A percentile compares a stretch with the other conserved stretches of the same genome.
Evolutionary conservation across 257 asterid species (phyloP).

Genomic region (Rubia yunnanensis): DNA sequence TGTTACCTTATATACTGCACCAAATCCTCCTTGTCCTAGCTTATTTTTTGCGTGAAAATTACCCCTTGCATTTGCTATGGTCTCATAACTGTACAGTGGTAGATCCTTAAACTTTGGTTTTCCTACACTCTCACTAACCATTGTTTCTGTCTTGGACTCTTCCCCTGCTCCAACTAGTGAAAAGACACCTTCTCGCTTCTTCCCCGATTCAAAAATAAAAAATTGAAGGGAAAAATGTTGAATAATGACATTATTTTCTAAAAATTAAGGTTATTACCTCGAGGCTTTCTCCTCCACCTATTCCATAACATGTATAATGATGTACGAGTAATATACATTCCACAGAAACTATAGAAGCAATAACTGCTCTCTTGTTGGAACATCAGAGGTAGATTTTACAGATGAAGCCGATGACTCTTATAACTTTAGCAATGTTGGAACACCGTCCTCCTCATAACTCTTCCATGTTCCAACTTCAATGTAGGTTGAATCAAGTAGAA

Average conservation of each 20-base stretch:
- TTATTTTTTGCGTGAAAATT: constrained; percentile 26
- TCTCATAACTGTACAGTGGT: constrained; percentile 15
- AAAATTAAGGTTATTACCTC: too few species aligned
- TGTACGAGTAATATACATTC: not conserved
- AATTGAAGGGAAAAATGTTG: not conserved
- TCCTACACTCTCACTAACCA: not conserved
- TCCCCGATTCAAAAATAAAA: too few species aligned
- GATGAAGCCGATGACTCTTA: too few species aligned
- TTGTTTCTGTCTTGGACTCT: too few species aligned
- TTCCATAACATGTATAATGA: not conserved
- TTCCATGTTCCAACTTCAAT: too few species aligned
- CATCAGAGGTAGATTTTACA: too few species aligned
- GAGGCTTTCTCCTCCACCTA: not conserved
- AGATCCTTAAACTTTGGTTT: constrained; percentile 6
- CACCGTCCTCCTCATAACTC: too few species aligned
- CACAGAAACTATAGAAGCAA: not conserved
- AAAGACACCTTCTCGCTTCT: not conserved
- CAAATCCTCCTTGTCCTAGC: constrained; percentile 68
- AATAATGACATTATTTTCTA: too few species aligned
- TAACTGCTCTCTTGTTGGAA: not conserved
- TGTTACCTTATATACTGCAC: constrained; percentile 47
- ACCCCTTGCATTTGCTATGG: constrained; percentile 37
- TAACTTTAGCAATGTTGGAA: too few species aligned
- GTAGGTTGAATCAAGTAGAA: too few species aligned
- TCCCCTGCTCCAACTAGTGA: not conserved